Base-by-base conservation (phyloP, 2,329 filamentous ascomycete species). In the Westerdykella ornata region DNA sequence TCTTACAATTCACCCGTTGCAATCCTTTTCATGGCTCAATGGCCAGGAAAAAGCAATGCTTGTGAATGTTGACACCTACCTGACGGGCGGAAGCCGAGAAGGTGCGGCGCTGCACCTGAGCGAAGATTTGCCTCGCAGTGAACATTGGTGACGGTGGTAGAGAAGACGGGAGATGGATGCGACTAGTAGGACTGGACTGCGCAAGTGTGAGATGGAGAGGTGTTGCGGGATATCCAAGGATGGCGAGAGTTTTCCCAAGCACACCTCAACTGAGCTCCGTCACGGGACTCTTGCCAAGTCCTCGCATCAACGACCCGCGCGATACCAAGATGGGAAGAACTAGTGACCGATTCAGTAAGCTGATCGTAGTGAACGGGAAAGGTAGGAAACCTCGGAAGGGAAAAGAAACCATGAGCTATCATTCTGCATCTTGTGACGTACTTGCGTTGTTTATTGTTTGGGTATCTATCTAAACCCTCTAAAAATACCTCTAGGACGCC, bases 81-180 rank as follows among this genome's bases (percentile, higher is more conserved):
- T 74, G 70, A 57, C 67, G 65, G 59, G 72, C 67, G 46, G 72
- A 72, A 48, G 67, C 70, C 46, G 73, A 74, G 66, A 76, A 76
- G 47, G 71, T 65, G 59, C 73, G 67, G 60, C 73, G 66, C 70
- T 73, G 71, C 56, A 65, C 65, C 54, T 71, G 68, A 53, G 68
- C 66, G 58, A 74, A 69, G 49, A 72, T 63, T 56, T 73, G 69
- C 59, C 73, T 71, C 56, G 72, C 70, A 54, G 83, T 79, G 70
- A 90, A 90, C 87, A 94, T 82, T 49, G 46, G 60, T 58, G 41
- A 43, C 45, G 42, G 42, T 47, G 52, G 48, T 51, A 48, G 41
- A 41, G 42, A 13, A 37, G 39, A 39, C 43, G 35, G 47, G 48
- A 51, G 49, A 53, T 56, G 55, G 52, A 56, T 45, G 44, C 33